A percentile compares a stretch with the other conserved stretches of the same genome.
Conservation (phyloP, 257 asterid species). For the Primulina huaijiensis region DNA sequence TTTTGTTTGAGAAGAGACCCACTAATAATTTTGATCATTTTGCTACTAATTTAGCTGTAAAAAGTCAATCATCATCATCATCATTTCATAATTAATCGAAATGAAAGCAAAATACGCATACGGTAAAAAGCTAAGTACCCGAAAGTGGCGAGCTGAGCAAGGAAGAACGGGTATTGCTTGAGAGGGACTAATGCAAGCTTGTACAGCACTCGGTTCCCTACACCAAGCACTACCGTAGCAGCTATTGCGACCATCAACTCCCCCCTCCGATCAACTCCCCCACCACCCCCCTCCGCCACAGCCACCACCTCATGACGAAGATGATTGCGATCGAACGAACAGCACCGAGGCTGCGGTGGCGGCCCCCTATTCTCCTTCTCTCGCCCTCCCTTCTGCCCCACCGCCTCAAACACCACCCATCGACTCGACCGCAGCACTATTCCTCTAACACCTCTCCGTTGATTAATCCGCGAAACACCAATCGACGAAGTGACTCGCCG, state of each 20-base stretch:
- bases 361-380: slow-evolving; percentile 29
- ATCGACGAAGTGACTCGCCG: slow-evolving; percentile 23
- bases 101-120: background rate
- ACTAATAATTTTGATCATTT: too few relatives aligned
- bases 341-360: slow-evolving; percentile 29
- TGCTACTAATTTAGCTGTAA: background rate
- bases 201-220: slow-evolving; percentile 86
- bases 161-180: slow-evolving; percentile 77
- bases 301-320: slow-evolving; percentile 31
- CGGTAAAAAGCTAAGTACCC: slow-evolving; percentile 47
- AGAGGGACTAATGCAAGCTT: slow-evolving; percentile 93
- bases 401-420: slow-evolving; percentile 36
- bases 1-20: background rate
- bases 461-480: slow-evolving; percentile 26
- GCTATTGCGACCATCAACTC: slow-evolving; percentile 66
- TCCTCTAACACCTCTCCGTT: slow-evolving; percentile 20
- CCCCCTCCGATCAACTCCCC: slow-evolving; percentile 44
- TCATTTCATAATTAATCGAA: background rate
- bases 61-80: background rate
- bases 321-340: slow-evolving; percentile 27
- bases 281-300: slow-evolving; percentile 22
- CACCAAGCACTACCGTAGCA: slow-evolving; percentile 85
- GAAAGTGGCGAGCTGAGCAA: slow-evolving; percentile 94
- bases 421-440: slow-evolving; percentile 33
- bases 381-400: slow-evolving; percentile 19